Evolutionary conservation across 1,284 basidiomycete genomes (phyloP), one percentile per base, ranked within the genome.

Genomic region (Pseudozyma thailandica): DNA sequence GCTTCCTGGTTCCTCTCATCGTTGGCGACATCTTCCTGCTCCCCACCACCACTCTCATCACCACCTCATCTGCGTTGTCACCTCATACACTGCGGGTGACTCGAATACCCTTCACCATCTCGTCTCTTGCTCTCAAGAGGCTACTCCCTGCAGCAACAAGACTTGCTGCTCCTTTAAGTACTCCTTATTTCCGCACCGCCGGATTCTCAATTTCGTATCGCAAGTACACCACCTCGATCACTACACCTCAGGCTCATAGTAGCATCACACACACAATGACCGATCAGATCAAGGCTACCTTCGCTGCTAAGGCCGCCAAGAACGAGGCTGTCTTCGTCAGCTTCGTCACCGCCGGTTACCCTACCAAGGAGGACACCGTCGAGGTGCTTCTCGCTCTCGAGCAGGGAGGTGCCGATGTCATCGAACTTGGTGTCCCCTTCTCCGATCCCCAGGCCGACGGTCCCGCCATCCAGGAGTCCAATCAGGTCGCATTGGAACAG

Each of bases 361-460:
- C 82, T 12, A 52, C 72, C 41, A 77, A 76, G 45, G 45, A 74
- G 5, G 90, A 91, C 64, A 97, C 95, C 0, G 92, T 96, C 15
- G 89, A 92, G 4, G 87, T 95, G 55, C 84, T 98, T 86, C 88
- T 98, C 35, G 91, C 91, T 20, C 91, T 98, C 88, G 90, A 98
- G 84, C 87, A 88, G 43, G 95, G 94, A 46, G 96, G 95, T 21
- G 89, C 92, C 44, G 94, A 98, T 83, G 89, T 98, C 72, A 95
- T 98, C 72, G 95, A 98, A 84, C 88, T 98, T 30, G 96, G 96
- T 25, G 88, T 98, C 33, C 95, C 81, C 42, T 98, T 97, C 86
- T 94, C 92, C 57, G 95, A 98, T 85, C 95, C 95, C 9, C 92
- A 94, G 75, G 95, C 93, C 1, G 95, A 98, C 85, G 83, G 83